Base-by-base conservation (phyloP, 345 rosid species). In the Diplotaxis tenuifolia region DNA sequence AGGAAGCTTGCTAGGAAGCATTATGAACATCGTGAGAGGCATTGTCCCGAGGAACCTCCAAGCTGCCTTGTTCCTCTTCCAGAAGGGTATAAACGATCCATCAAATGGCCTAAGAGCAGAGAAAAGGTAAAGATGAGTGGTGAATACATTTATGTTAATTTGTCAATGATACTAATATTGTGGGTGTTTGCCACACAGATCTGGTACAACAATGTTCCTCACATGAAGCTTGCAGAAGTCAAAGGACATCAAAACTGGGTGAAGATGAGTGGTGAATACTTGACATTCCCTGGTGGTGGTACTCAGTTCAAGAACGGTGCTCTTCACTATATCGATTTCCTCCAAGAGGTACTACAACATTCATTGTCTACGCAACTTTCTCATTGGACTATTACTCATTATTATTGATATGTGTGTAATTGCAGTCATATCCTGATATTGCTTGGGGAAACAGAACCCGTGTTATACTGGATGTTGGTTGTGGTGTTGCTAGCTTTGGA, bases 401-500 rank as follows among this genome's bases (percentile, higher is more conserved):
- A 32, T 2, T 23, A 18, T 16, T 12, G 28, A 55, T 70, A 42
- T 76, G 40, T 36, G 54, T 36, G 5, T n/a, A n/a, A n/a, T 66
- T 79, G 79, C 84, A 86, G 91, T 82, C 88, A 54, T 74, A 71
- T 79, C 89, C 86, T 75, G 87, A 83, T 67, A 85, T 89, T 71
- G 85, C 90, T 7, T 93, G 93, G 96, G 96, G 98, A 60, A 87
- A 80, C 56, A 84, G 83, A 64, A 79, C 82, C 62, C 90, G 91
- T 55, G 96, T 93, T 29, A 81, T 90, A 76, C 75, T 93, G 82
- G 98, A 90, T 85, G 96, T 90, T 75, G 98, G 98, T 66, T 90
- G 96, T 73, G 98, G 98, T 9, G 96, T 90, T 68, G 98, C 96
- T 62, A 90, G 98, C 80, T 93, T 93, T 27, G 98, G 98, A 22